Percentiles rank a stretch among this genome's conserved stretches.
phyloP scores from a whole-genome alignment of 2,329 filamentous ascomycete species.

The Aspergillus bombycis region DNA sequence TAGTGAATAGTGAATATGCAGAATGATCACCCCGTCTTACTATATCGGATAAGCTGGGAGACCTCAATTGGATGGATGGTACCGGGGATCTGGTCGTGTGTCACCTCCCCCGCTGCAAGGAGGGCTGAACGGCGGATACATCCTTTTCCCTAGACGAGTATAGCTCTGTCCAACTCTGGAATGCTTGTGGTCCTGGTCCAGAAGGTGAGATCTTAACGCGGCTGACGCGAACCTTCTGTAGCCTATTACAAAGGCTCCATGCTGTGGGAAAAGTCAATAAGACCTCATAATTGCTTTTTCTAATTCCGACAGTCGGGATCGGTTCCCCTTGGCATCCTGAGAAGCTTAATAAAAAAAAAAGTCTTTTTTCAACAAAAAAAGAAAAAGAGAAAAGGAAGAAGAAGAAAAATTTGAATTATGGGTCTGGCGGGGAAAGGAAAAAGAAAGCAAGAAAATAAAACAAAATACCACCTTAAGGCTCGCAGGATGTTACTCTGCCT shows the following conservation, averaged over 20 bases:
- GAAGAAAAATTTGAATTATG: not conserved
- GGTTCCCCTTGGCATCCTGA: conserved; percentile 9
- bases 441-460: not conserved
- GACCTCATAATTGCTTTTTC: conserved; percentile 11
- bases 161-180: not conserved
- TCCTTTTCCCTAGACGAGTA: not conserved
- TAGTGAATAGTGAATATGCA: too few relatives aligned
- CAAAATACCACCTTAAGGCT: not conserved
- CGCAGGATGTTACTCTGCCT: not conserved
- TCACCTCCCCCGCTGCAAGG: conserved; percentile 17
- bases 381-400: not conserved
- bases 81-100: conserved; percentile 20
- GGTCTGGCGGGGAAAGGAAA: not conserved
- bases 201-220: not conserved
- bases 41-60: not conserved
- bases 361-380: too few relatives aligned
- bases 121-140: not conserved
- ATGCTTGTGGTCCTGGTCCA: not conserved
- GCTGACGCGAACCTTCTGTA: not conserved
- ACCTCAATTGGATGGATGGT: conserved; percentile 17
- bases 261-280: not conserved
- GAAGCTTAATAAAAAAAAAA: too few relatives aligned
- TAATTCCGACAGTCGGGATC: conserved; percentile 3
- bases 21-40: not conserved
- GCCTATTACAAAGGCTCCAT: not conserved